Base-by-base conservation (phyloP, 371 early-diverging fungal genomes). In the Haplosporangium sp. region DNA sequence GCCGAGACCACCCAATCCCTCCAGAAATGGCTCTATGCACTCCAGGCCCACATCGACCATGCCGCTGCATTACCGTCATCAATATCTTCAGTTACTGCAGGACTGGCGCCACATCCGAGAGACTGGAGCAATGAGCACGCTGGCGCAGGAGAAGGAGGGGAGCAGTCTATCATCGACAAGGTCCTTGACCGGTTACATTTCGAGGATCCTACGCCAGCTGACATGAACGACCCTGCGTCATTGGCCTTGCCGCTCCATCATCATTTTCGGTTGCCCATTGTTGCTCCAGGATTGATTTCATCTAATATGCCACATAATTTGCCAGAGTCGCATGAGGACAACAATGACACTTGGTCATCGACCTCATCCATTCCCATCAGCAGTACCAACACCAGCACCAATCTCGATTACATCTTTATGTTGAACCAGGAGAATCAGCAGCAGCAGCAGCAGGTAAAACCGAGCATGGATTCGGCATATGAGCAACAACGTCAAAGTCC, bases 321-420 rank as follows among this genome's bases (percentile, higher is more conserved):
- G 36, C 61, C 68, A 16, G 55, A 67, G 36, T 66, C 67, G 41
- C 54, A 67, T 18, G 71, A 62, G 20, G 65, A 69, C 55, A 71
- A 71, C 67, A 67, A 62, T 37, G 77, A 76, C 41, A 76, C 71
- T n/a, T 76, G 71, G 70, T 76, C 77, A 1, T 70, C 77, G 0
- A 62, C 67, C 14, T 76, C 71, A 0, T 76, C 77, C 10, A 55
- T 76, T 18, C 77, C 58, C 29, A 66, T 58, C 40, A 66, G 47
- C n/a, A 76, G 71, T 18, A 46, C 65, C 51, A 76, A 70, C 38
- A 76, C 63, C n/a, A 76, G 63, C 55, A 45, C 77, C 29, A 76
- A 67, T 21, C 63, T 76, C 6, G 77, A 76, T 12, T 62, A 70
- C 36, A 59, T 76, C 13, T 76, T 67, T 70, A 48, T 51, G 10